Evolutionary conservation across 2,329 filamentous ascomycete species (phyloP), one percentile per base, ranked within the genome.

Genomic region (Colletotrichum lentis): DNA sequence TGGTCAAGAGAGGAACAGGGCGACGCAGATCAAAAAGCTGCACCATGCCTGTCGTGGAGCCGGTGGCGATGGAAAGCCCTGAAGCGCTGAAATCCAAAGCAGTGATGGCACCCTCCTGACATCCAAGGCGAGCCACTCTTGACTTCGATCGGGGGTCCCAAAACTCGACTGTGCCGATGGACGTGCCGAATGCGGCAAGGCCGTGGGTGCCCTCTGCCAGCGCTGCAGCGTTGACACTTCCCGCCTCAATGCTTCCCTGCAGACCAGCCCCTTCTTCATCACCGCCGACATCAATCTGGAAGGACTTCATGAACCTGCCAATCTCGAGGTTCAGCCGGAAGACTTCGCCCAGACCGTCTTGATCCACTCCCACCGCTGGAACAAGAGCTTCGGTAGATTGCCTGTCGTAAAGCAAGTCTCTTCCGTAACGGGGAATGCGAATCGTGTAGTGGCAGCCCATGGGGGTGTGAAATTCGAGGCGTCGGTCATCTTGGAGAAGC

Each of bases 131-230:
- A 18, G 93, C 94, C 12, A 95, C 91, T 65, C 93, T 86, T 62
- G 90, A 91, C 76, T 93, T 91, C 37, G 92, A 94, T 68, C 96
- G 87, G 1, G 94, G 87, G 76, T 99, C 96, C 93, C 94, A 99
- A 75, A 98, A 95, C 77, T 99, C 96, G 31, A 98, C 93, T 0
- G 95, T 97, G n/a, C 96, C 95, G 64, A 96, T 83, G 3, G 93
- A 94, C 1, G 96, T 99, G 60, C 96, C 96, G 74, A 99, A 99
- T 0, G 95, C 94, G 41, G 94, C 85, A 5, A 99, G 84, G 64
- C 96, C 96, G 77, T 99, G 96, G 55, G 92, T 94, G 47, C 90
- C 87, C 76, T 97, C 93, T 3, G 96, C 96, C 69, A 97, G 88
- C 3, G 94, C 91, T 14, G 89, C 95, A 8, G 90, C 90, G 76